Evolutionary conservation across 805 yeast genomes (phyloP), one percentile per base, ranked within the genome.

Genomic region (Ogataea neopini): DNA sequence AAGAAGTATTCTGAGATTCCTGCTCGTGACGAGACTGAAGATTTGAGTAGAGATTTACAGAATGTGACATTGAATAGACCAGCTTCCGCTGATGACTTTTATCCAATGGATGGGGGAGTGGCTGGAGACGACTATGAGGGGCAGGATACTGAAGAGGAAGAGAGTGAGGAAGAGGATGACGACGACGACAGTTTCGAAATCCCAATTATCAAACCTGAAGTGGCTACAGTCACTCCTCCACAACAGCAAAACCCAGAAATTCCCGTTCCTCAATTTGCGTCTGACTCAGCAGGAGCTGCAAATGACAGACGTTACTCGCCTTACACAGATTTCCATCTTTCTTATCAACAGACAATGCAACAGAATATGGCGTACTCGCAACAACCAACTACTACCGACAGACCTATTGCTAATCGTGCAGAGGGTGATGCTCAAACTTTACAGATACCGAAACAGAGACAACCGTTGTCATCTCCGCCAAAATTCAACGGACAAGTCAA

Each of bases 1-100:
- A 59, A 56, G 41, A 64, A 61, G 38, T 67, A 67, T 47, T 62
- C 70, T 7, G 66, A 65, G 51, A 45, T 66, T 17, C 68, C 68
- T 17, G 57, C 9, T 6, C 34, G 18, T 3, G 17, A 30, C 6
- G 34, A 48, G 25, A 49, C 47, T 17, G 40, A 41, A 13, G 45
- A 40, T 17, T 10, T 53, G 17, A 44, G 37, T 42, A 45, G 43
- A 6, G 40, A 40, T 19, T 17, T 56, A 42, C 38, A 44, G 38
- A 28, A 23, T 15, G 17, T 52, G 18, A 43, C 37, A 17, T 22
- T 59, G 29, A 44, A 44, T 3, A 38, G 43, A 9, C 17, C 49
- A 3, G 43, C 36, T 22, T 28, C 47, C 5, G 39, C 44, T 8
- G 51, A 48, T 19, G 62, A 61, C 30, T 44, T 60, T 17, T 56